Conservation (phyloP, 371 early-diverging fungal species). For the Haplosporangium sp. region DNA sequence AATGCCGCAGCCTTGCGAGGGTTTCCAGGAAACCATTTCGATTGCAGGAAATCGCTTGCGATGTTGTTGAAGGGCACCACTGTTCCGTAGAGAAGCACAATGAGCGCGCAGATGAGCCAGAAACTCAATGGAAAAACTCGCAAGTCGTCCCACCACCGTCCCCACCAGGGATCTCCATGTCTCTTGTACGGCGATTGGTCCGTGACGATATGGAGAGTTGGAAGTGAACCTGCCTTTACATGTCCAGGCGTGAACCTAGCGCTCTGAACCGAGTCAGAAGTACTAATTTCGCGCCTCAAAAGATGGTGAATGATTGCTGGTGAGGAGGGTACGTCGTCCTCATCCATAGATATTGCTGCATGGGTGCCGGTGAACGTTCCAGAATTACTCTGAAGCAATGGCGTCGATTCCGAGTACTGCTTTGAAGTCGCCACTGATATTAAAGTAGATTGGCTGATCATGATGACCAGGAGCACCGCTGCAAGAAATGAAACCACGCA, state of each 20-base stretch:
- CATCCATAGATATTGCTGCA: constrained; percentile 12
- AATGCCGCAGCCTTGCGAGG: constrained; percentile 65
- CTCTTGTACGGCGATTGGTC: constrained; percentile 3
- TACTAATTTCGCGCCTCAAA: constrained; percentile 18
- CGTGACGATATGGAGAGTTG: constrained; percentile 34
- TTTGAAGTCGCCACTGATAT: background rate
- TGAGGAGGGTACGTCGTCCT: constrained; percentile 7
- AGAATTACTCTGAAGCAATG: constrained; percentile 6
- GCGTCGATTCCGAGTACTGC: constrained; percentile 14
- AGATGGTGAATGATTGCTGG: constrained; percentile 16
- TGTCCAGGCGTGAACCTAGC: constrained; percentile 26
- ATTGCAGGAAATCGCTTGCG: constrained; percentile 68
- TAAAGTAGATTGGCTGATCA: constrained; percentile 37
- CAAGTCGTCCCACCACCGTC: constrained; percentile 28
- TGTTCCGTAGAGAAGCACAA: constrained; percentile 68
- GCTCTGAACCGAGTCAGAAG: constrained; percentile 32
- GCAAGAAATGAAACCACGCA: constrained; percentile 62
- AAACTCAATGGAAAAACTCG: constrained; percentile 60
- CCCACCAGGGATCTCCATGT: constrained; percentile 12
- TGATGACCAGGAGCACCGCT: constrained; percentile 50
- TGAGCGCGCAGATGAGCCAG: constrained; percentile 66
- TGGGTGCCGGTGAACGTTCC: background rate
- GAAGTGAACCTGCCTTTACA: constrained; percentile 15
- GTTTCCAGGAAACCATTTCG: constrained; percentile 72
- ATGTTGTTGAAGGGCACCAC: constrained; percentile 73